phyloP scores from a whole-genome alignment of 352 stramenopile species.

The Vaucheria bursata region DNA sequence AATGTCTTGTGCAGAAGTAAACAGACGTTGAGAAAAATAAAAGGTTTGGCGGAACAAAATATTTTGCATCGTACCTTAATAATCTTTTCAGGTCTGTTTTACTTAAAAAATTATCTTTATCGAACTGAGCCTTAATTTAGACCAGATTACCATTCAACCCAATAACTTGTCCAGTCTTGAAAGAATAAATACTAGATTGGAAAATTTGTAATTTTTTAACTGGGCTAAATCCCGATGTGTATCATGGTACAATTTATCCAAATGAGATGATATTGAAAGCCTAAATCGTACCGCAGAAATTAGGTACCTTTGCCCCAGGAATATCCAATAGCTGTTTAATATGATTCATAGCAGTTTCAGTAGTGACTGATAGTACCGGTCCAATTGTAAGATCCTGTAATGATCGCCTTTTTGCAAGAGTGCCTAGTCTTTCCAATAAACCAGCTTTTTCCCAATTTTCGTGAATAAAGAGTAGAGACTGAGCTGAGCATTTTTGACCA shows the following conservation, averaged over 20 bases:
- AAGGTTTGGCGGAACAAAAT: background rate
- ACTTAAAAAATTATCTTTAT: no score
- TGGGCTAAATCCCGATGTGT: no score
- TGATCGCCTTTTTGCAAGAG: slow-evolving; percentile 72
- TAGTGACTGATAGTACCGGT: slow-evolving; percentile 91
- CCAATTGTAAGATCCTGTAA: slow-evolving; percentile 85
- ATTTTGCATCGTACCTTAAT: no score
- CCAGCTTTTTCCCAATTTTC: slow-evolving; percentile 84
- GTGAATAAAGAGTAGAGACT: slow-evolving; percentile 97
- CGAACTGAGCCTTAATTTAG: no score
- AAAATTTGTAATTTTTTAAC: no score
- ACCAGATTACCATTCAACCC: no score
- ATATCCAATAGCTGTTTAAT: slow-evolving; percentile 65
- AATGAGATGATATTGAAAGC: no score
- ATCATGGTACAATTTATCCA: no score
- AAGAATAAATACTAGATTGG: background rate
- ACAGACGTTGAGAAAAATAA: background rate
- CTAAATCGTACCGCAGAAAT: no score
- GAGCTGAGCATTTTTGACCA: slow-evolving; percentile 95
- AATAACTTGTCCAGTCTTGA: no score
- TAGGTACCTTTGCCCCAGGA: background rate
- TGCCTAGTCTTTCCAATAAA: slow-evolving; percentile 81
- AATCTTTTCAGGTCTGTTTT: no score
- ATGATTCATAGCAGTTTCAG: slow-evolving; percentile 86
- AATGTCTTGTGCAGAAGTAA: background rate